phyloP scores from a whole-genome alignment of 805 yeast genomes.

The Starmerella etchellsii region DNA sequence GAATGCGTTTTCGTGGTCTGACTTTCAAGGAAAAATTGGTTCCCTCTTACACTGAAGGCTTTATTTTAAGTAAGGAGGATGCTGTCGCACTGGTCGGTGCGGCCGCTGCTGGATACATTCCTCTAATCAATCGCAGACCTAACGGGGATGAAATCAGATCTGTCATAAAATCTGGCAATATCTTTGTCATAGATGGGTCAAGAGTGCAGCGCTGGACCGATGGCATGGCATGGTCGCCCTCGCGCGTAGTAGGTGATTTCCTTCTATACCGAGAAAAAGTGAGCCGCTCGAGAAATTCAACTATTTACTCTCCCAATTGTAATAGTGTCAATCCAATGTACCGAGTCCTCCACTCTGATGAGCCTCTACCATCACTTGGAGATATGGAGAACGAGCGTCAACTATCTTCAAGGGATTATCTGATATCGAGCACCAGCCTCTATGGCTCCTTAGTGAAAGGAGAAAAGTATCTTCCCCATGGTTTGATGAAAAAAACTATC shows the following conservation, averaged over 20 bases:
- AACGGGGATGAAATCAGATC: constrained; percentile 59
- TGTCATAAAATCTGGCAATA: constrained; percentile 61
- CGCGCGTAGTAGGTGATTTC: constrained; percentile 74
- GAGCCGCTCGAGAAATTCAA: no score
- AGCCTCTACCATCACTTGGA: neutral
- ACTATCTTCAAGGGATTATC: neutral
- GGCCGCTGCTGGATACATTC: constrained; percentile 47
- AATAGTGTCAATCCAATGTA: no score
- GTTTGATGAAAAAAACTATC: constrained; percentile 72
- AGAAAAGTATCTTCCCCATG: no score
- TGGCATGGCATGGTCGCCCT: constrained; percentile 86
- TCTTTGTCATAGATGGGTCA: constrained; percentile 75
- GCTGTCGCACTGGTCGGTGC: constrained; percentile 74
- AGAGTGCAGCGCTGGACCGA: constrained; percentile 94
- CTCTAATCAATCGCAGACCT: constrained; percentile 62
- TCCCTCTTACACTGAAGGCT: constrained; percentile 25
- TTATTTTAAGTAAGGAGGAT: constrained; percentile 68
- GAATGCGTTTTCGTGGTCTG: no score
- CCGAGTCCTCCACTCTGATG: no score
- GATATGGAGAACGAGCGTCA: neutral
- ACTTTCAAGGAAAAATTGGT: no score
- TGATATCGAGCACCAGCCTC: no score
- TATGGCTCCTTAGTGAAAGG: no score
- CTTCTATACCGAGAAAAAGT: constrained; percentile 65
- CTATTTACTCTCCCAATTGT: no score